Evolutionary conservation across 192 early-diverging fungal species (phyloP), one percentile per base, ranked within the genome.

Genomic region (Diversispora eburnea): DNA sequence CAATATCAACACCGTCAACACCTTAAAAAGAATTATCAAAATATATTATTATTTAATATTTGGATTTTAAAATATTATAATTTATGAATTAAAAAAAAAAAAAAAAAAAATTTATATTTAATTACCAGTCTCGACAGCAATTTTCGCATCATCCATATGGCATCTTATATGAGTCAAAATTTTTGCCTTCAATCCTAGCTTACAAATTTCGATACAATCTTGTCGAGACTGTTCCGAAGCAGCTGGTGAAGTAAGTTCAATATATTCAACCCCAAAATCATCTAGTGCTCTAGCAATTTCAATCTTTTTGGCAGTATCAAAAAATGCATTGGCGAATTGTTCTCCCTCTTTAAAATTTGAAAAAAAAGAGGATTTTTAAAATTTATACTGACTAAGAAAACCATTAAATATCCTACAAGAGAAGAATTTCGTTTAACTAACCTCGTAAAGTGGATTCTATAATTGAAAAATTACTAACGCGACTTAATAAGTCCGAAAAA

Each of bases 281-380:
- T 99, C 97, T 20, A 99, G 88, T n/a, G 94, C 95, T 87, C 94
- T 96, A 76, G 97, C 97, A 69, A 99, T 98, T 77, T 94, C 93
- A 72, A 99, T 91, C 86, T 99, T 99, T 87, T 94, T 97, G 75
- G 91, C 96, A 13, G 93, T 95, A 77, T 93, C 92, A 75, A 99
- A 99, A 85, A 98, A 98, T 62, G 97, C 97, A 79, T 98, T 98
- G 77, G 94, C 95, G 84, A 99, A 99, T 83, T 99, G 97, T 83
- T 99, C 97, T 45, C 97, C 97, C 89, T 99, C 95, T 90, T 52
- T 78, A 81, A 65, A 69, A 33, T 33, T 33, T 33, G 51, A 77
- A 5, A 72, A 47, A 49, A 73, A 57, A 42, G 59, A 46, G 67
- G 3, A 59, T 58, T 46, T 67, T 74, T 48, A 63, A 54, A 48